Percentiles rank a stretch among this genome's conserved stretches.
phyloP scores from a whole-genome alignment of 2,329 filamentous ascomycete species.

The Mollisia scopiformis region DNA sequence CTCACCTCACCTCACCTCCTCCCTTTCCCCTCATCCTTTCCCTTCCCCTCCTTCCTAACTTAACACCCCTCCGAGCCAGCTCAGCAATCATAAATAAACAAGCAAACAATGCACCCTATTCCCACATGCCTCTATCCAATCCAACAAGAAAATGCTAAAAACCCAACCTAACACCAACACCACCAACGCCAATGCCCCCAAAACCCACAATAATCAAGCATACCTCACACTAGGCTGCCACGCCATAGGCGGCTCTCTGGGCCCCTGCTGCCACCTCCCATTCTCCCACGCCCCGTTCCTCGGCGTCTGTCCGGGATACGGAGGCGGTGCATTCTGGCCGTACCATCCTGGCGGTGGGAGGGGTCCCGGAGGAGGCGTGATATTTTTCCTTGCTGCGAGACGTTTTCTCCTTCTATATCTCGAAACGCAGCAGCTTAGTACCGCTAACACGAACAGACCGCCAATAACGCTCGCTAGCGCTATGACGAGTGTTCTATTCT shows the following conservation, averaged over 20 bases:
- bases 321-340: background rate
- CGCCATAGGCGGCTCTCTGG: constrained; percentile 8
- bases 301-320: background rate
- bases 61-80: background rate
- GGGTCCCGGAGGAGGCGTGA: no score
- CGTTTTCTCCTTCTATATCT: constrained; percentile 45
- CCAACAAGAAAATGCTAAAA: background rate
- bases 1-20: background rate
- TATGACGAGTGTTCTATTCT: constrained; percentile 82
- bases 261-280: constrained; percentile 18
- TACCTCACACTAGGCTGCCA: constrained; percentile 25
- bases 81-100: background rate
- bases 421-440: constrained; percentile 68
- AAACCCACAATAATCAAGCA: constrained; percentile 13
- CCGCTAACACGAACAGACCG: constrained; percentile 67
- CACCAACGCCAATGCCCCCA: background rate
- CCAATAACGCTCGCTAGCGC: constrained; percentile 75
- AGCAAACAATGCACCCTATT: background rate
- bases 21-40: background rate
- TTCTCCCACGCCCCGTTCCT: constrained; percentile 17
- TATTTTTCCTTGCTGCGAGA: constrained; percentile 6
- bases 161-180: background rate
- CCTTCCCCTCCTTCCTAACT: background rate
- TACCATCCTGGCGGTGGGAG: constrained; percentile 21
- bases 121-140: background rate